Evolutionary conservation across 371 early-diverging fungal genomes (phyloP).

Genomic region (Lichtheimia ramosa): DNA sequence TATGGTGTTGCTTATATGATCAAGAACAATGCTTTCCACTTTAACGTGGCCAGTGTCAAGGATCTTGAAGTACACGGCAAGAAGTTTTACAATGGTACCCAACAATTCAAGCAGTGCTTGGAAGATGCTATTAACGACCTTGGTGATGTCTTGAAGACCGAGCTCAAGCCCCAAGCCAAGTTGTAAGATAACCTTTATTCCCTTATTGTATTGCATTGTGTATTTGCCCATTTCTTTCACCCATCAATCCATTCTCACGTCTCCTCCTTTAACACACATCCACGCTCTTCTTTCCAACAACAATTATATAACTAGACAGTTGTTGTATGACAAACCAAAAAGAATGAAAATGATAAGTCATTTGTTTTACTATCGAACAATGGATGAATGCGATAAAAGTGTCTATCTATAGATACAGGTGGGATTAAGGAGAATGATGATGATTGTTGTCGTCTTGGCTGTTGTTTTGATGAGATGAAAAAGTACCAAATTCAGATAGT

Average conservation of each 20-base stretch:
- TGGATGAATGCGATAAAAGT: too few relatives aligned
- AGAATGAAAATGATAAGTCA: neutral
- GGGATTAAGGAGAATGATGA: too few relatives aligned
- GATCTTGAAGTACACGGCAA: constrained; percentile 51
- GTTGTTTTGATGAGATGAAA: too few relatives aligned
- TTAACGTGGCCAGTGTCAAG: constrained; percentile 80
- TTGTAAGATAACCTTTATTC: constrained; percentile 23
- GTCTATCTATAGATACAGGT: too few relatives aligned
- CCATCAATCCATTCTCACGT: too few relatives aligned
- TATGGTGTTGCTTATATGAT: constrained; percentile 96
- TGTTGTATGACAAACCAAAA: neutral
- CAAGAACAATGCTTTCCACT: constrained; percentile 77
- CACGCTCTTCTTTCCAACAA: too few relatives aligned
- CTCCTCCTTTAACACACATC: too few relatives aligned
- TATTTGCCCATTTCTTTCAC: too few relatives aligned
- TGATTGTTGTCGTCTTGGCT: too few relatives aligned
- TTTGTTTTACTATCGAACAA: too few relatives aligned
- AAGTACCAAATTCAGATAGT: constrained; percentile 1
- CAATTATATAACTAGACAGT: neutral
- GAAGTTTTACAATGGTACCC: constrained; percentile 44
- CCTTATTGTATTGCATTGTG: too few relatives aligned
- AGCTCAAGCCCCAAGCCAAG: constrained; percentile 50
- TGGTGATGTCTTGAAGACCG: constrained; percentile 63
- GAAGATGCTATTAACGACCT: constrained; percentile 74
- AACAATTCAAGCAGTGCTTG: constrained; percentile 57